Conservation (phyloP, 2,329 filamentous ascomycete genomes). For the Amesomyces nigricolor region DNA sequence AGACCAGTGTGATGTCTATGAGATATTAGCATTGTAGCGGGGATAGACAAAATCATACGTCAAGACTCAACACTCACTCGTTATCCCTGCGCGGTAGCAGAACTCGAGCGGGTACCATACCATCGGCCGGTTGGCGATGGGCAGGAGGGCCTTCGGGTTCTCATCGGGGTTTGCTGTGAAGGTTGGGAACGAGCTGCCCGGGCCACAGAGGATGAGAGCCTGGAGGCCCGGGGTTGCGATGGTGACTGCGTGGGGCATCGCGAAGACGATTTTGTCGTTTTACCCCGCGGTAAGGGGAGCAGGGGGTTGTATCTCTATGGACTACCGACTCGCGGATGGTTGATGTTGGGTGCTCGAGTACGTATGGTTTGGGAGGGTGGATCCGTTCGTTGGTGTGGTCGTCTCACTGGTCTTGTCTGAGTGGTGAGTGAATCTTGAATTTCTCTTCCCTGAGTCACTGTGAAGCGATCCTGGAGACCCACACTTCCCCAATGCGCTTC, state of each 20-base stretch:
- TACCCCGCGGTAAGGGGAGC: constrained; percentile 6
- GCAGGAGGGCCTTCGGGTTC: constrained; percentile 74
- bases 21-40: constrained; percentile 22
- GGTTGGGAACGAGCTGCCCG: constrained; percentile 74
- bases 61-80: constrained; percentile 42
- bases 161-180: constrained; percentile 77
- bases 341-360: background rate
- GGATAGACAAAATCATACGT: background rate
- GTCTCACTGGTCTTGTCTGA: background rate
- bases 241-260: constrained; percentile 70
- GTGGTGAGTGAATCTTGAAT: background rate
- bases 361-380: background rate
- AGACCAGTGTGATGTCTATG: constrained; percentile 58
- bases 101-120: constrained; percentile 86
- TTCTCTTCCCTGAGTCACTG: constrained; percentile 9
- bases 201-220: constrained; percentile 76
- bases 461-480: background rate
- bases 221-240: constrained; percentile 73
- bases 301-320: background rate
- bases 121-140: constrained; percentile 81
- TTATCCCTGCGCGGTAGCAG: constrained; percentile 75
- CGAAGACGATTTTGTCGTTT: constrained; percentile 12
- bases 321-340: background rate
- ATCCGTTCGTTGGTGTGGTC: background rate
- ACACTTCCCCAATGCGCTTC: background rate